Evolutionary conservation across 805 yeast genomes (phyloP).

Genomic region (Candida adriatica): DNA sequence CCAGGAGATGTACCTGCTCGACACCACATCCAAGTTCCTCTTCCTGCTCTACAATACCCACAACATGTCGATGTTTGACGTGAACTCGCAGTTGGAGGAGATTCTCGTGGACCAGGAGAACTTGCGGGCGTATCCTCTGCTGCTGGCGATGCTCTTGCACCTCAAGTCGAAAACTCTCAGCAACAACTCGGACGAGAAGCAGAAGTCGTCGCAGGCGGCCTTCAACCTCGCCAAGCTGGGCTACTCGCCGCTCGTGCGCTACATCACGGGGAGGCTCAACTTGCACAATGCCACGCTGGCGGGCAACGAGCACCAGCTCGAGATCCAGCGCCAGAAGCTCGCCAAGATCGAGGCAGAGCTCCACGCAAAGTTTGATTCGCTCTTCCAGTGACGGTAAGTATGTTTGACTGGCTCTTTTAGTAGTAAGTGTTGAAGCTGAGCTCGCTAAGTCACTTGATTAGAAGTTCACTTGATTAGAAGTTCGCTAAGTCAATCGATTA

Average conservation of each 20-base stretch:
- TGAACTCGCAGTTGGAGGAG: conserved; percentile 8
- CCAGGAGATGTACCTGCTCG: conserved; percentile 10
- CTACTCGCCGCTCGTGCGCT: conserved; percentile 19
- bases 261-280: conserved; percentile 20
- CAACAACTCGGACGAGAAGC: conserved; percentile 24
- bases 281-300: conserved; percentile 18
- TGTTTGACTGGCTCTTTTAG: neutral
- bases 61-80: conserved; percentile 12
- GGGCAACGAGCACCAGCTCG: conserved; percentile 19
- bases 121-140: conserved; percentile 16
- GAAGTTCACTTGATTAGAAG: too few species aligned
- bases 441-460: too few species aligned
- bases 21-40: conserved; percentile 8
- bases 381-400: conserved; percentile 2
- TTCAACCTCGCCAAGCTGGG: conserved; percentile 23
- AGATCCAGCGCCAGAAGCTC: conserved; percentile 19
- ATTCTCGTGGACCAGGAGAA: conserved; percentile 11
- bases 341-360: conserved; percentile 9
- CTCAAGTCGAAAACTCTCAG: conserved; percentile 19
- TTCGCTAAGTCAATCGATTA: too few species aligned
- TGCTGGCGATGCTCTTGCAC: conserved; percentile 18
- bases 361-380: neutral
- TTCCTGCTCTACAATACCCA: conserved; percentile 12
- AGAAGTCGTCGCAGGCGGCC: conserved; percentile 22
- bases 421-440: too few species aligned